Base-by-base conservation (phyloP, 1,139 yeast genomes). In the Taphrina sp. region DNA sequence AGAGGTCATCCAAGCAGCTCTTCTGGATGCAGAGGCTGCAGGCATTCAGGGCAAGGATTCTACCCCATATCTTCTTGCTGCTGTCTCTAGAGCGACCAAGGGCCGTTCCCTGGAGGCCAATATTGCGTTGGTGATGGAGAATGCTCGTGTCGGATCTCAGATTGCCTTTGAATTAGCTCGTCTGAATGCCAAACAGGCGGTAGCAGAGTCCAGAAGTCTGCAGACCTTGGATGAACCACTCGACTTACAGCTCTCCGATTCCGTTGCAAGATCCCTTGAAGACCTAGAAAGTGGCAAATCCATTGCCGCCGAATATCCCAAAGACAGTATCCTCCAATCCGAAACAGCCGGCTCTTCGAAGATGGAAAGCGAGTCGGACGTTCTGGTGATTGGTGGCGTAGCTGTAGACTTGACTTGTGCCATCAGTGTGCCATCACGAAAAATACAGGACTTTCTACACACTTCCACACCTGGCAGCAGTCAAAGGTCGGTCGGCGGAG, bases 401-500 rank as follows among this genome's bases (percentile, higher is more conserved):
- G 95, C 95, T 0, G 69, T 85, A 34, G 96, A 88, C 65, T 74
- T 86, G 1, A 80, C 84, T 2, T 80, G 81, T 46, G 71, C 72
- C 36, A 63, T 79, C 1, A 39, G 31, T 14, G 33, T 8, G 12
- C 37, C 54, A 8, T 12, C 29, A 5, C 33, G 22, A 12, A 37
- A 33, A 10, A 14, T 36, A 14, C 19, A 35, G 14, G 5, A 19
- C 5, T 16, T 36, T 5, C 38, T 78, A 62, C 71, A 73, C 3
- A 94, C 92, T 57, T 87, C 95, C 1, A 85, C 85, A 61, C 92
- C 94, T 0, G 92, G 94, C 0, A 66, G 64, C 0, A 75, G 80
- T 1, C 64, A 69, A 1, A 74, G 81, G 3, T 75, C 85, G 0
- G 67, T 86, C 7, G 96, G 96, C 0, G 96, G 96, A 0, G 96